Conservation (phyloP, 1,139 yeast species). For the Scheffersomyces cryptocercus region DNA sequence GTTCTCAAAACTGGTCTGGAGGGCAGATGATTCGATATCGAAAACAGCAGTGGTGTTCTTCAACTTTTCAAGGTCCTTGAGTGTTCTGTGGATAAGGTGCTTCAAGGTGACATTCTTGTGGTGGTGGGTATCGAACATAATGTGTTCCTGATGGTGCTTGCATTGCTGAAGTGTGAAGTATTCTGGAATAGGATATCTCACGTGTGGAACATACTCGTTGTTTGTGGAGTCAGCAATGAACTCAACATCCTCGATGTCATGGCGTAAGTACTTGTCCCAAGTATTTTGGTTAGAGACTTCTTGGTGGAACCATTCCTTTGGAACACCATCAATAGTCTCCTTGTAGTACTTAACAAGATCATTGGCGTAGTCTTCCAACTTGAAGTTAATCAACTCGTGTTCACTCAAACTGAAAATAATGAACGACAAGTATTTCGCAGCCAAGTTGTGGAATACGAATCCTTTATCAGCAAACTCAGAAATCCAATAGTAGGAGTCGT, state of each 20-base stretch:
- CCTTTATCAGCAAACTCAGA: conserved; percentile 55
- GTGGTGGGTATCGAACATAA: conserved; percentile 9
- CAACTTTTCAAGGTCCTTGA: conserved; percentile 27
- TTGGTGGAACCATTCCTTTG: conserved; percentile 21
- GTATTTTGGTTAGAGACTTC: conserved; percentile 10
- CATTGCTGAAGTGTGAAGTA: conserved; percentile 18
- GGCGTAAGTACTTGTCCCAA: conserved; percentile 19
- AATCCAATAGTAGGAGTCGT: conserved; percentile 61
- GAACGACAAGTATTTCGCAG: conserved; percentile 62
- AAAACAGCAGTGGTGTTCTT: conserved; percentile 29
- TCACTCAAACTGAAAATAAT: conserved; percentile 55
- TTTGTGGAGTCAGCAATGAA: neutral
- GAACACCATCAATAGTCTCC: conserved; percentile 28
- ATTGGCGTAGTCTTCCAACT: conserved; percentile 35
- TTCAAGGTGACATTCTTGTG: conserved; percentile 27
- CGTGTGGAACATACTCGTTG: conserved; percentile 12
- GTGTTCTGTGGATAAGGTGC: conserved; percentile 28
- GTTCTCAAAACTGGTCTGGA: conserved; percentile 39
- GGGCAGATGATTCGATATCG: conserved; percentile 35
- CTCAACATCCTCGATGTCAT: conserved; percentile 9
- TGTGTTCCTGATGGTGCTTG: conserved; percentile 15
- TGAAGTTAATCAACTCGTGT: conserved; percentile 49
- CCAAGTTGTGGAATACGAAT: conserved; percentile 52
- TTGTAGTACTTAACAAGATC: conserved; percentile 33
- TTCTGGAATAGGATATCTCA: conserved; percentile 26